Conservation (phyloP, 805 yeast species). For the Sugiyamaella americana region DNA sequence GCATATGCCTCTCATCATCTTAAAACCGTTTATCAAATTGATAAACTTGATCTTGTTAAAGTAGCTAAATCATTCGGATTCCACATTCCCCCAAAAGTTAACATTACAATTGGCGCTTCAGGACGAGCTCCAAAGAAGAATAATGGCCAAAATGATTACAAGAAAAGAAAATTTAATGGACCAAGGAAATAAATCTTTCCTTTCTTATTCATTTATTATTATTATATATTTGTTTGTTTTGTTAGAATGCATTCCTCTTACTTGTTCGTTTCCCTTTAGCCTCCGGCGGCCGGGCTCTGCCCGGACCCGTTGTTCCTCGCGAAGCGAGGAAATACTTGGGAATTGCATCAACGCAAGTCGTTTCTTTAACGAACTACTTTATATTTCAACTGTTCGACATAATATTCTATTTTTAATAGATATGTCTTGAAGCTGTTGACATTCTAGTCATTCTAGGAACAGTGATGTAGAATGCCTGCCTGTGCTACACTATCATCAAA, state of each 20-base stretch:
- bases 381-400: too few species aligned
- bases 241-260: neutral
- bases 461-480: too few species aligned
- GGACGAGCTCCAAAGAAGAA: conserved; percentile 45
- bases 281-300: neutral
- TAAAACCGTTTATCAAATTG: conserved; percentile 94
- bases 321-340: too few species aligned
- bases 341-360: too few species aligned
- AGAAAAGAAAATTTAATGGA: neutral
- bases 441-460: too few species aligned
- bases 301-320: neutral
- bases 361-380: too few species aligned
- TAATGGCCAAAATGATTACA: conserved; percentile 1
- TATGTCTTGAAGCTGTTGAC: too few species aligned
- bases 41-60: conserved; percentile 86
- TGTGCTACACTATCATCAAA: too few species aligned
- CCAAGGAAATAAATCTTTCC: neutral
- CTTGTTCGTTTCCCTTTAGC: neutral
- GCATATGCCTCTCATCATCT: conserved; percentile 96
- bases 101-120: conserved; percentile 91
- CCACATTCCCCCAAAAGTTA: conserved; percentile 88
- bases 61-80: conserved; percentile 96
- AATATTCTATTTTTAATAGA: too few species aligned
- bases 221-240: neutral
- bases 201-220: neutral